A percentile compares a stretch with the other conserved stretches of the same genome.
Conservation (phyloP, 257 asterid species). For the Datura wrightii region DNA sequence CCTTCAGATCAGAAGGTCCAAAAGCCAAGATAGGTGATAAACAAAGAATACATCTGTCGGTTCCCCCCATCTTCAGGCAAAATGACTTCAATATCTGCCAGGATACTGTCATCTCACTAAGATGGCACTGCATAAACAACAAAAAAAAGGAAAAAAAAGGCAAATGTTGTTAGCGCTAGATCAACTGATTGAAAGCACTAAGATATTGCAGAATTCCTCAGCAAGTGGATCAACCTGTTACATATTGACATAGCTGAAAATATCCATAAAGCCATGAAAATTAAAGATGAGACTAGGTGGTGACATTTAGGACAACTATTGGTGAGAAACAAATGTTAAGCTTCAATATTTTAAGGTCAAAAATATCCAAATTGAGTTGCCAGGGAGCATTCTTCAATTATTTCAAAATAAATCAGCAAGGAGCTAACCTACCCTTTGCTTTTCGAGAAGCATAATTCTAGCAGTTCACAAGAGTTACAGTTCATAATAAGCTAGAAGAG, state of each 20-base stretch:
- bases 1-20: not conserved
- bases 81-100: not conserved
- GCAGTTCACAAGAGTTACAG: not conserved
- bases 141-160: not conserved
- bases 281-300: not conserved
- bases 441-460: not conserved
- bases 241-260: not conserved
- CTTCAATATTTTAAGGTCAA: not conserved
- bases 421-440: not conserved
- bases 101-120: not conserved
- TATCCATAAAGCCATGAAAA: not conserved
- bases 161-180: not conserved
- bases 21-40: not conserved
- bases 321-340: not conserved
- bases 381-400: not conserved
- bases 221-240: not conserved
- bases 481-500: not conserved
- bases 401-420: not conserved
- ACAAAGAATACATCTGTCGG: not conserved
- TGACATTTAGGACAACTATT: not conserved
- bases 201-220: slow-evolving; percentile 1
- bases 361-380: not conserved
- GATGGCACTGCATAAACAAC: slow-evolving; percentile 35
- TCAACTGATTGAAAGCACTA: not conserved
- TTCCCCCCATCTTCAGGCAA: not conserved